A percentile compares a stretch with the other conserved stretches of the same genome.
Conservation (phyloP, 202 grass and related monocot species). For the Zoysia matrella region DNA sequence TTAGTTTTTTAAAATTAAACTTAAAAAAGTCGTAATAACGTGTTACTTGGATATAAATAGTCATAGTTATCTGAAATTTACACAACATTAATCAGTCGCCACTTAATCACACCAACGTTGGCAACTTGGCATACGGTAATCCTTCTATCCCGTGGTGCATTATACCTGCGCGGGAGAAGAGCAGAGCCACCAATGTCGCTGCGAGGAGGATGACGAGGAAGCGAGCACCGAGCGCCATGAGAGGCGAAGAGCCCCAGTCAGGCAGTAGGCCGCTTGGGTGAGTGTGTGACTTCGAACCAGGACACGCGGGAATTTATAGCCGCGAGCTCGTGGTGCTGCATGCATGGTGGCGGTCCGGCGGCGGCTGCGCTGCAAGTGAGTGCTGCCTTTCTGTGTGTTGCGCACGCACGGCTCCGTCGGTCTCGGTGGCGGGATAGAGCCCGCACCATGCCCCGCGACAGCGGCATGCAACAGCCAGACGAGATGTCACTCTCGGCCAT, state of each 20-base stretch:
- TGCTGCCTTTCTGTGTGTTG: neutral
- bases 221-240: neutral
- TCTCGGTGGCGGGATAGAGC: too few relatives aligned
- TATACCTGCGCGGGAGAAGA: constrained; percentile 15
- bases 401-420: neutral
- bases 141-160: too few relatives aligned
- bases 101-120: too few relatives aligned
- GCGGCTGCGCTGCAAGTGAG: neutral
- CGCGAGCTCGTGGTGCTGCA: neutral
- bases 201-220: neutral
- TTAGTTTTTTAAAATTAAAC: too few relatives aligned
- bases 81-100: neutral
- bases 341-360: neutral
- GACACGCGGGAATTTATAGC: neutral
- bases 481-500: too few relatives aligned
- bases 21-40: too few relatives aligned
- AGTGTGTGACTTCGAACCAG: neutral
- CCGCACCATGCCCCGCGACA: too few relatives aligned
- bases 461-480: too few relatives aligned
- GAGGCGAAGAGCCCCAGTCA: neutral
- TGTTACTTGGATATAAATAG: too few relatives aligned
- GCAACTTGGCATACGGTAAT: too few relatives aligned
- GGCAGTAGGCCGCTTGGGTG: too few relatives aligned
- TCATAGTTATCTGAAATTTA: too few relatives aligned
- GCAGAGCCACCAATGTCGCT: neutral